Conservation (phyloP, 305 asterid species). For the Fraxinus platypoda region DNA sequence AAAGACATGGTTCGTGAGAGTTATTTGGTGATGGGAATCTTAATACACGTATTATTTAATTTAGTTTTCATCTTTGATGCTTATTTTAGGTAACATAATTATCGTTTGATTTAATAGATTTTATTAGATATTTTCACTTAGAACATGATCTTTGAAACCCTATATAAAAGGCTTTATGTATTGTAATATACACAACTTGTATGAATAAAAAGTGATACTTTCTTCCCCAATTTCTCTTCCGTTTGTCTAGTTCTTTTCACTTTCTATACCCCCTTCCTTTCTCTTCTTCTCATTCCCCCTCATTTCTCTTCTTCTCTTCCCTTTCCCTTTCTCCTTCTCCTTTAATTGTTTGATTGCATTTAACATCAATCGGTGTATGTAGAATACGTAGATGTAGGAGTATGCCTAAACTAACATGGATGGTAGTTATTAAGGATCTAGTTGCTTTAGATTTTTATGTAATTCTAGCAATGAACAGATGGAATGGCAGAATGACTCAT, state of each 20-base stretch:
- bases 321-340: not conserved
- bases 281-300: too few species aligned
- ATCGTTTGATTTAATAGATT: not conserved
- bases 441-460: not conserved
- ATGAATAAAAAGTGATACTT: too few species aligned
- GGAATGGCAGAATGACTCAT: not conserved
- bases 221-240: not conserved
- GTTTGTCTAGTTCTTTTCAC: not conserved
- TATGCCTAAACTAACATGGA: not conserved
- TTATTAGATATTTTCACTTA: not conserved
- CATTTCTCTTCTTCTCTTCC: too few species aligned
- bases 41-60: too few species aligned
- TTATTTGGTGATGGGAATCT: not conserved
- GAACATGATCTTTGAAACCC: not conserved
- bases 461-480: not conserved
- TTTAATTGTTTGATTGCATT: not conserved
- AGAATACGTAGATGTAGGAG: not conserved
- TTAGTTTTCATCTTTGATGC: too few species aligned
- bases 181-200: not conserved
- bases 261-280: too few species aligned
- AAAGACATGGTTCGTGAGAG: not conserved
- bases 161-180: too few species aligned
- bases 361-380: not conserved
- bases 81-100: not conserved
- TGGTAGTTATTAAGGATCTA: not conserved